Conservation (phyloP, 805 yeast species). For the Suhomyces pyralidae region DNA sequence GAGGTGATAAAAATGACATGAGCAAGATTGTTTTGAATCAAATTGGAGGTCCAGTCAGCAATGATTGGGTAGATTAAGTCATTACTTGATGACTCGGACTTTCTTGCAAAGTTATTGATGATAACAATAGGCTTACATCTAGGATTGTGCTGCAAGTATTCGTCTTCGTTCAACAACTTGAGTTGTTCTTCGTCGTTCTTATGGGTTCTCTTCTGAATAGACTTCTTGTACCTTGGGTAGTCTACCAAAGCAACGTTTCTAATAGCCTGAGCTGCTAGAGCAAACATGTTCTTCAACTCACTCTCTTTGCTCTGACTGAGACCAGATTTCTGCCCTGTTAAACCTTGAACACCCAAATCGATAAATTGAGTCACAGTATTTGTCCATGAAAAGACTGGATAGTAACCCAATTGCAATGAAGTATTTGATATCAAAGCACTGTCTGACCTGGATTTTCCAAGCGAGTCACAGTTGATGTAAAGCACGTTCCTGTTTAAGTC, state of each 20-base stretch:
- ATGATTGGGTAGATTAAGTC: constrained; percentile 67
- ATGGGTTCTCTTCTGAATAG: constrained; percentile 17
- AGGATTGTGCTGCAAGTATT: constrained; percentile 80
- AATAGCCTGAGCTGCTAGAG: constrained; percentile 69
- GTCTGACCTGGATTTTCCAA: constrained; percentile 74
- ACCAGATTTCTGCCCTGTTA: constrained; percentile 93
- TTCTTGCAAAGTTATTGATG: constrained; percentile 66
- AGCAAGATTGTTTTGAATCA: constrained; percentile 76
- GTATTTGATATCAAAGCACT: constrained; percentile 61
- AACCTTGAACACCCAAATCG: constrained; percentile 83
- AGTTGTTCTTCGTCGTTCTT: constrained; percentile 22
- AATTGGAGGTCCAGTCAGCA: constrained; percentile 84
- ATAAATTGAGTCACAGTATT: constrained; percentile 72
- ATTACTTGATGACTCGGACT: constrained; percentile 46
- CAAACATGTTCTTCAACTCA: constrained; percentile 77
- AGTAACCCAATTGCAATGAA: constrained; percentile 81
- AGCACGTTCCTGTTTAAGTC: constrained; percentile 46
- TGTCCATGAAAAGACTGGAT: constrained; percentile 92
- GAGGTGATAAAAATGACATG: constrained; percentile 87
- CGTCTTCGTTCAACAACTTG: constrained; percentile 64
- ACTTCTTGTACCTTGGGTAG: constrained; percentile 26
- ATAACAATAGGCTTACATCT: constrained; percentile 83
- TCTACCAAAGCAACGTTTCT: constrained; percentile 51
- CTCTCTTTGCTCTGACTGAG: constrained; percentile 78
- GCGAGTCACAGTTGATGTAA: constrained; percentile 72